Evolutionary conservation across 23 red algal genomes (phyloP).

Genomic region (Gracilaria vermiculophylla): DNA sequence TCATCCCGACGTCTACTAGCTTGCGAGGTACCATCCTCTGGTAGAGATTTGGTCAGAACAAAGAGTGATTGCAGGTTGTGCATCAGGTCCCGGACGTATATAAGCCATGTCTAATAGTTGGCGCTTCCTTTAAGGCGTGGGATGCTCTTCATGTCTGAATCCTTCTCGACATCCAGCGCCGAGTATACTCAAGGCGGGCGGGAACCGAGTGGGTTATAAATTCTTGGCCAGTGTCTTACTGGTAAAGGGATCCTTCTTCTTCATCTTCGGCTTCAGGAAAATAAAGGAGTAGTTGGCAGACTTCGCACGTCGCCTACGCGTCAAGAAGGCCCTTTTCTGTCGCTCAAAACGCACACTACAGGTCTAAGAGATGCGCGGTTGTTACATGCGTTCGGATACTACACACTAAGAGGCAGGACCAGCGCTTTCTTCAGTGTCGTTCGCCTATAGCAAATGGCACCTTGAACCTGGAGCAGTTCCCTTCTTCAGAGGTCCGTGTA

Average conservation of each 20-base stretch:
- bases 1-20: neutral
- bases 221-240: neutral
- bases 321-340: too few species aligned
- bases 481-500: too few species aligned
- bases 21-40: neutral
- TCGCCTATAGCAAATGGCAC: too few species aligned
- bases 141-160: neutral
- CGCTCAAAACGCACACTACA: too few species aligned
- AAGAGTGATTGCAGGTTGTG: neutral
- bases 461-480: too few species aligned
- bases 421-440: too few species aligned
- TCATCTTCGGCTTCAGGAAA: too few species aligned
- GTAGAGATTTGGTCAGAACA: neutral
- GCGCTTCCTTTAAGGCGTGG: neutral
- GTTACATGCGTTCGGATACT: too few species aligned
- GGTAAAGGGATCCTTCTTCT: neutral
- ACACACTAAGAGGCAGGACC: too few species aligned
- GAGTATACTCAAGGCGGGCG: neutral
- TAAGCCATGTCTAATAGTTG: neutral
- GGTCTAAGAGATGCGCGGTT: too few species aligned
- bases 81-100: neutral
- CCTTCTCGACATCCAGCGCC: neutral
- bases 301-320: too few species aligned
- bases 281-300: too few species aligned
- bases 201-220: neutral